Percentiles rank a stretch among this genome's conserved stretches.
phyloP scores from a whole-genome alignment of 1,139 yeast genomes.

The Geotrichum bryndzae region DNA sequence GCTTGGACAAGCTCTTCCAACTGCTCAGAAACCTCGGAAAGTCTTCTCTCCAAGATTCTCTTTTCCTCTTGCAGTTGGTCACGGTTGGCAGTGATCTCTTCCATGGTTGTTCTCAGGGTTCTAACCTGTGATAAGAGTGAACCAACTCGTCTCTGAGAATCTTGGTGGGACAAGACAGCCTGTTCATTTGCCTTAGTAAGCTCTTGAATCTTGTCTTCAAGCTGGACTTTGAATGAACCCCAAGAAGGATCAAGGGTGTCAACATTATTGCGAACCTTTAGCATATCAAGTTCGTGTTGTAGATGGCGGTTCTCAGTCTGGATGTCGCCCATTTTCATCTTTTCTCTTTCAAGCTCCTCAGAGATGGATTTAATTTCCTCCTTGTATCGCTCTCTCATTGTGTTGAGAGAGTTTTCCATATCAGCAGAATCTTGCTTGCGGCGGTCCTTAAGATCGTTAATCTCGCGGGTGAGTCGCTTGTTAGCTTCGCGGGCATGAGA shows the following conservation, averaged over 20 bases:
- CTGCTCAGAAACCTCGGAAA: constrained; percentile 30
- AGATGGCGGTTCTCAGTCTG: constrained; percentile 59
- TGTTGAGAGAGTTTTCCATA: constrained; percentile 27
- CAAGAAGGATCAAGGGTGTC: constrained; percentile 29
- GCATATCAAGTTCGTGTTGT: constrained; percentile 52
- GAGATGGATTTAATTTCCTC: constrained; percentile 56
- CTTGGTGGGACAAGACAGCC: constrained; percentile 36
- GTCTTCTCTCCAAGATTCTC: constrained; percentile 34
- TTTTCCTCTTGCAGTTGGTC: constrained; percentile 37
- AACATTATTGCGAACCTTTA: constrained; percentile 13
- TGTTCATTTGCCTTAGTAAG: constrained; percentile 46
- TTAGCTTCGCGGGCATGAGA: constrained; percentile 46
- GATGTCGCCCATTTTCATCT: constrained; percentile 41
- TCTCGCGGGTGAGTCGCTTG: constrained; percentile 44
- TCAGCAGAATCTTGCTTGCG: constrained; percentile 26
- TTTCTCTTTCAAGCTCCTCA: constrained; percentile 54
- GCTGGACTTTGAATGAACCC: constrained; percentile 42
- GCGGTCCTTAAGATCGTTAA: constrained; percentile 33
- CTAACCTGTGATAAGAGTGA: constrained; percentile 34
- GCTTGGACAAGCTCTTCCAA: constrained; percentile 28
- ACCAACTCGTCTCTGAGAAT: constrained; percentile 36
- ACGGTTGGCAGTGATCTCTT: constrained; percentile 35
- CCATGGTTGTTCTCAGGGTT: constrained; percentile 33
- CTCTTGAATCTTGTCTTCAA: constrained; percentile 49
- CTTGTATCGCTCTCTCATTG: constrained; percentile 40